These are phyloP conservation scores for Chlorella sorokiniana DNA, from an alignment of 139 green algal species.

Conservation along the genomic window DNA sequence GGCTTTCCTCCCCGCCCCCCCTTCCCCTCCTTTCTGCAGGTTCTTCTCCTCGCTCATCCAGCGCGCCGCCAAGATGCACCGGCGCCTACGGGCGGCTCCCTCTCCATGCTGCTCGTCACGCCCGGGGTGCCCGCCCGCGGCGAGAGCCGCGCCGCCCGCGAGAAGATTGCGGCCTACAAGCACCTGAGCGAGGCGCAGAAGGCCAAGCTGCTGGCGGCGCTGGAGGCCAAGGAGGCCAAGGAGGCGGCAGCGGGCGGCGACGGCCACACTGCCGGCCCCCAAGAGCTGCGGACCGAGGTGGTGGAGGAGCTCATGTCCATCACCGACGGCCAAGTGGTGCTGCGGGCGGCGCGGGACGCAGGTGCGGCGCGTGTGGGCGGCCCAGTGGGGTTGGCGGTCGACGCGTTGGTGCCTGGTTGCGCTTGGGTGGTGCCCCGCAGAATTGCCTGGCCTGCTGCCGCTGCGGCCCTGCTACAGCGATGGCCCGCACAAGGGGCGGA, in stretches of 20 bases:
- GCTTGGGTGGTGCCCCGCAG: too few species aligned
- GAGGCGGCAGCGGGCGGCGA: background rate
- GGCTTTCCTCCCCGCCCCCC: background rate
- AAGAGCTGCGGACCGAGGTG: constrained; percentile 52
- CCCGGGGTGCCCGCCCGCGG: constrained; percentile 71
- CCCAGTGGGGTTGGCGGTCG: background rate
- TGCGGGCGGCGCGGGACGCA: constrained; percentile 32
- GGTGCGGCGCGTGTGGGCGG: background rate
- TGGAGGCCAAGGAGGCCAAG: constrained; percentile 53
- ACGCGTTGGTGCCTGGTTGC: background rate
- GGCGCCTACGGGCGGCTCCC: constrained; percentile 69
- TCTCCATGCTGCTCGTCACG: constrained; percentile 78
- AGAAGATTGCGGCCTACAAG: constrained; percentile 68
- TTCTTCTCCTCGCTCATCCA: constrained; percentile 88
- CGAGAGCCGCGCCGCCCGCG: constrained; percentile 28
- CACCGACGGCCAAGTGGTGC: constrained; percentile 80
- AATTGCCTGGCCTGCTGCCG: too few species aligned
- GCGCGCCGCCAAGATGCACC: constrained; percentile 77
- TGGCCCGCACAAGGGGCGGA: too few species aligned
- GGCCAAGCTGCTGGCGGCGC: constrained; percentile 64
- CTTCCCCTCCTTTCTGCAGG: constrained; percentile 23
- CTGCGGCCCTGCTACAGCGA: too few species aligned
- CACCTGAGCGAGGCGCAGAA: constrained; percentile 76
- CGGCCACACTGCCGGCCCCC: constrained; percentile 2
- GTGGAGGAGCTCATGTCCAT: constrained; percentile 96